These are phyloP conservation scores for Aspergillus bridgeri DNA, from an alignment of 495 filamentous ascomycete genomes.

Conservation along the genomic window DNA sequence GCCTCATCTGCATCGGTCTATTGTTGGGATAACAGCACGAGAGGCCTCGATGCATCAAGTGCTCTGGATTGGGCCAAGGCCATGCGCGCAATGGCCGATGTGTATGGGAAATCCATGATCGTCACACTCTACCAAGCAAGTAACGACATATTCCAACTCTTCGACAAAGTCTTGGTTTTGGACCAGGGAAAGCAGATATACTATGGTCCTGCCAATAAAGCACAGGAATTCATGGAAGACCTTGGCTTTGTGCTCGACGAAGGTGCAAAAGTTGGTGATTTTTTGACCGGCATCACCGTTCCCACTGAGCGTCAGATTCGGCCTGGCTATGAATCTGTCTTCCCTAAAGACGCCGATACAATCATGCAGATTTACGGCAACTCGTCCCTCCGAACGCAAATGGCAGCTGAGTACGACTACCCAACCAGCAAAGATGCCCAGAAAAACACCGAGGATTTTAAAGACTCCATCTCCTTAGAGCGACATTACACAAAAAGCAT, in stretches of 20 bases:
- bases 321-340: not conserved
- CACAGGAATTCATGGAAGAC: not conserved
- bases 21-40: slow-evolving; percentile 60
- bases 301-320: not conserved
- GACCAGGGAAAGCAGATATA: slow-evolving; percentile 48
- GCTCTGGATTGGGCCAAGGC: slow-evolving; percentile 52
- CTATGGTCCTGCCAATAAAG: not conserved
- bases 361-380: not conserved
- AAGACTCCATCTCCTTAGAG: slow-evolving; percentile 40
- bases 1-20: slow-evolving; percentile 57
- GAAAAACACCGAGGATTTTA: slow-evolving; percentile 42
- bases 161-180: slow-evolving; percentile 66
- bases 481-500: slow-evolving; percentile 10
- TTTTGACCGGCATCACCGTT: not conserved
- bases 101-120: slow-evolving; percentile 42
- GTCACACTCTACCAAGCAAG: slow-evolving; percentile 60
- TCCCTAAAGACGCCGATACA: not conserved
- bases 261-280: not conserved
- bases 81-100: slow-evolving; percentile 44
- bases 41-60: slow-evolving; percentile 58
- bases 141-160: slow-evolving; percentile 57
- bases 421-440: slow-evolving; percentile 40
- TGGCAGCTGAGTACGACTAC: slow-evolving; percentile 25
- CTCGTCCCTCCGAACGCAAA: not conserved
- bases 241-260: not conserved